Base-by-base conservation (phyloP, 2,329 filamentous ascomycete species). In the Fusarium poae region DNA sequence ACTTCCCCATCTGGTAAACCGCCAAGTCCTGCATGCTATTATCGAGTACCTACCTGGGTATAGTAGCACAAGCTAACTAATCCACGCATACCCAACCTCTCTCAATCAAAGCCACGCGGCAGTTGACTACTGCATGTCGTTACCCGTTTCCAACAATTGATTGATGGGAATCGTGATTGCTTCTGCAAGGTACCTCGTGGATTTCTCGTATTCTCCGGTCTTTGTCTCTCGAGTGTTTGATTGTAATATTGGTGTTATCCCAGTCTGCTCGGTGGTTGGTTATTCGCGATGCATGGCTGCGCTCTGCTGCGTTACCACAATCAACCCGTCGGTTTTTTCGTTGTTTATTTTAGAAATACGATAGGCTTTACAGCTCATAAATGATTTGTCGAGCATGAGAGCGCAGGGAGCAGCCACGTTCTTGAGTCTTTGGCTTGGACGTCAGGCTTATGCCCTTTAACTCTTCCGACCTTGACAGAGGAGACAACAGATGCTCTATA, bases 81-180 rank as follows among this genome's bases (percentile, higher is more conserved):
- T 43, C 30, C 46, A 37, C 48, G 58, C 40, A 39, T 51, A 18
- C 64, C 71, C 71, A 73, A 55, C 71, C 71, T 67, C 71, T 62
- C 52, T 44, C 49, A 29, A 60, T 53, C 34, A 49, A 58, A 52
- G 66, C 54, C 37, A 62, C 57, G 52, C 66, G 67, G 55, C 62
- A 67, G 40, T 59, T 53, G 53, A 46, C 54, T 61, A 27, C 49
- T 56, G 32, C 49, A 57, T 44, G 57, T 39, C 16, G 45, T 54
- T 70, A 53, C 62, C 67, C 67, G 57, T 64, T 32, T 21, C 53
- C 20, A 56, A 25, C 48, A 53, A 21, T 50, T 67, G 50, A 56
- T 59, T 65, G 40, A 56, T 68, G 55, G 42, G 48, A 57, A 49
- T 57, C 30, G n/a, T 25, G 51, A 34, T 53, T 58, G 29, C 27